These are phyloP conservation scores for Macrolepiota albuminosa DNA, from an alignment of 768 basidiomycete species.

Conservation along the genomic window DNA sequence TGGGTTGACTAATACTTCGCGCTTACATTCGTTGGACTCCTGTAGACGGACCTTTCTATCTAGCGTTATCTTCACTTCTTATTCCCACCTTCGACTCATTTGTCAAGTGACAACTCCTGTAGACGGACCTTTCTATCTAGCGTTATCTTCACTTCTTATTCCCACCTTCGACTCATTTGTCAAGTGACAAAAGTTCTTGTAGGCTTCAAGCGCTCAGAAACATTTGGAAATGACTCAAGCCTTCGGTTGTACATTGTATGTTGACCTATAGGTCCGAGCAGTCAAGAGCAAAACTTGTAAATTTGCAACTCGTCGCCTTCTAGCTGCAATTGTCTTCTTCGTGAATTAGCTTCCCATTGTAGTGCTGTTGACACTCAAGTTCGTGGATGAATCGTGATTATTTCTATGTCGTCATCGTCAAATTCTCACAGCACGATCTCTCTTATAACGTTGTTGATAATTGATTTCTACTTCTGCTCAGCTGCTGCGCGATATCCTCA, in stretches of 20 bases:
- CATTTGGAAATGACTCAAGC: not conserved
- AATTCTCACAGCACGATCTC: too few species aligned
- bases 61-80: slow-evolving; percentile 14
- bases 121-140: slow-evolving; percentile 14
- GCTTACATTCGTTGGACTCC: not conserved
- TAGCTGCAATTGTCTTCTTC: not conserved
- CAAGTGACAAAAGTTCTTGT: not conserved
- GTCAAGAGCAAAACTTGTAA: not conserved
- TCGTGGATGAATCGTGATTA: not conserved
- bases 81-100: not conserved
- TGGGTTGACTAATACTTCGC: slow-evolving; percentile 45
- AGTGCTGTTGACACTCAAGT: not conserved
- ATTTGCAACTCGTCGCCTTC: not conserved
- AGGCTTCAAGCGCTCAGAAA: not conserved
- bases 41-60: slow-evolving; percentile 12
- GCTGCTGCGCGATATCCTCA: not conserved
- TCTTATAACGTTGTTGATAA: too few species aligned
- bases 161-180: not conserved
- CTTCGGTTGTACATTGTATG: too few species aligned
- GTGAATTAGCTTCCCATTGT: not conserved
- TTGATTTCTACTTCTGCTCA: not conserved
- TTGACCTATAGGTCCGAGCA: not conserved
- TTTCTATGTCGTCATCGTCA: not conserved
- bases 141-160: slow-evolving; percentile 10
- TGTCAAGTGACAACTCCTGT: not conserved